These are phyloP conservation scores for Suhomyces kunorum DNA, from an alignment of 1,139 yeast species.

Conservation along the genomic window DNA sequence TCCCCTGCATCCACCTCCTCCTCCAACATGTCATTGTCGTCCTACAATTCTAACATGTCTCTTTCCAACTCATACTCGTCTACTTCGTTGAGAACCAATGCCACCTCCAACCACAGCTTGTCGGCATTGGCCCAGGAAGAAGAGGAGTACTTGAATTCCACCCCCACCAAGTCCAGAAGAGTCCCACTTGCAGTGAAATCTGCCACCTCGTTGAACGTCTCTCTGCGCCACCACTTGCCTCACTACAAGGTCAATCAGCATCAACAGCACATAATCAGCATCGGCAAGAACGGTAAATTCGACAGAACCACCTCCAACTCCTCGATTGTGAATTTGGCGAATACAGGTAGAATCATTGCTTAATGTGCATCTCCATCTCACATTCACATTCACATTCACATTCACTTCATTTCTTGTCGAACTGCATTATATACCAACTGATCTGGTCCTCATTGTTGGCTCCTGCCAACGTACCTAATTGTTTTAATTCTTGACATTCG, in stretches of 20 bases:
- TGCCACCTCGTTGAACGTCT: constrained; percentile 17
- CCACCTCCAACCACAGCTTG: constrained; percentile 17
- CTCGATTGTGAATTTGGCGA: constrained; percentile 12
- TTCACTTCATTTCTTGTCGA: constrained; percentile 7
- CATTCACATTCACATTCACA: constrained; percentile 4
- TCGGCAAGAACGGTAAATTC: constrained; percentile 4
- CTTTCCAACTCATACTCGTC: constrained; percentile 22
- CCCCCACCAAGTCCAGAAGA: constrained; percentile 14
- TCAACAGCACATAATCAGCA: constrained; percentile 9
- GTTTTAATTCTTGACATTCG: constrained; percentile 4
- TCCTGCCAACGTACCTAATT: constrained; percentile 1
- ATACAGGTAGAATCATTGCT: constrained; percentile 13
- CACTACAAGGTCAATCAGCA: constrained; percentile 10
- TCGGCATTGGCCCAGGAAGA: constrained; percentile 17
- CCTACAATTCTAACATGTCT: constrained; percentile 22
- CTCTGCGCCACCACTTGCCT: constrained; percentile 6
- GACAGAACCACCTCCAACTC: constrained; percentile 13
- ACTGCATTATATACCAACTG: constrained; percentile 4
- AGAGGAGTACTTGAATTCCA: constrained; percentile 15
- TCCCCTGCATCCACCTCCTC: constrained; percentile 18
- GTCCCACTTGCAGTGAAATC: constrained; percentile 28
- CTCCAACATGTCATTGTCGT: constrained; percentile 19
- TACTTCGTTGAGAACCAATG: constrained; percentile 9
- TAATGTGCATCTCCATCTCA: constrained; percentile 6
- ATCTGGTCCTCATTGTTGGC: constrained; percentile 1